Base-by-base conservation (phyloP, 371 early-diverging fungal species). In the Mortierella sp. region DNA sequence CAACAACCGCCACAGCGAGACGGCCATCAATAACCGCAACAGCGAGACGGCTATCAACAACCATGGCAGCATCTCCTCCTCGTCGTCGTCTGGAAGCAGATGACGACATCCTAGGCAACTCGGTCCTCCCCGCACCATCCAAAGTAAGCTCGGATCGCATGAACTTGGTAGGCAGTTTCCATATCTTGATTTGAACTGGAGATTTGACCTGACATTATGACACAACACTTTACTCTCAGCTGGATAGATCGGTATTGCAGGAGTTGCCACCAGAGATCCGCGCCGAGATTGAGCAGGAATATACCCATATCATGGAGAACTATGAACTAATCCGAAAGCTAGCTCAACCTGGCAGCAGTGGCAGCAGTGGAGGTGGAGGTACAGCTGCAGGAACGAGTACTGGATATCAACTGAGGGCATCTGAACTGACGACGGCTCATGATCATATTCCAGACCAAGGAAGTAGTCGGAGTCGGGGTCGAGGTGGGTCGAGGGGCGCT, bases 211-310 rank as follows among this genome's bases (percentile, higher is more conserved):
- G 26, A 37, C 19, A 34, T n/a, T n/a, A 10, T 4, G 34, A 5
- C 41, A 29, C 6, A 0, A 6, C 29, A 29, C 14, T 34, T 1
- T 14, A 16, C 9, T 26, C 6, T 26, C n/a, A 80, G 80, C 40
- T 86, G 67, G 86, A 86, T 19, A 68, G 37, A 31, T 79, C 80
- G 0, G 86, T 86, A 16, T 26, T 86, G 34, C 65, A 80, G 37
- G 85, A 73, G 2, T 65, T 86, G 13, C 86, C 86, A 16, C 68
- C 77, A n/a, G 78, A 85, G 31, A 80, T 86, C 9, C 85, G 80
- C 40, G 80, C 79, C 10, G 86, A 86, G 45, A 83, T 86, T 47
- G 78, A 77, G 65, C 77, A 75, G 52, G 80, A 82, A 50, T 86
- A 86, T 71, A 71, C 74, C 66, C 71, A 68, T 37, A 74, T 77